A percentile compares a stretch with the other conserved stretches of the same genome.
These are phyloP conservation scores for Rubroshorea leprosula DNA, from an alignment of 345 rosid genomes.

Conservation along the genomic window DNA sequence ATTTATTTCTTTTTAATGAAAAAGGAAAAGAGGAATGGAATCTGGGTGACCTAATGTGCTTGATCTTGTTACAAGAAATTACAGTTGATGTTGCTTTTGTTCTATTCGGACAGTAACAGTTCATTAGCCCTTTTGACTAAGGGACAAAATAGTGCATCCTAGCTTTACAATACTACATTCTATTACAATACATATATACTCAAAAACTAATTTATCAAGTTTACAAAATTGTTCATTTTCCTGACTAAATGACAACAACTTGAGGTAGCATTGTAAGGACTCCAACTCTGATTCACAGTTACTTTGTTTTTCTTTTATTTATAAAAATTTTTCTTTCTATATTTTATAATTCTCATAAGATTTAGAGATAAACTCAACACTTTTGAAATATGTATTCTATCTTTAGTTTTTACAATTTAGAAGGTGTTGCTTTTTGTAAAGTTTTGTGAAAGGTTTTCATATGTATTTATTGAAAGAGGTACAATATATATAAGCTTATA, in stretches of 20 bases:
- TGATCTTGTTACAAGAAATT: conserved; percentile 6
- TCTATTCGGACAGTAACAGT: neutral
- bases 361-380: too few relatives aligned
- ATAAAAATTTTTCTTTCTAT: neutral
- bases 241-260: neutral
- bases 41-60: conserved; percentile 8
- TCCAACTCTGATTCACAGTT: neutral
- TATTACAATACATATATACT: too few relatives aligned
- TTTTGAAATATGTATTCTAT: too few relatives aligned
- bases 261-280: neutral
- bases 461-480: too few relatives aligned
- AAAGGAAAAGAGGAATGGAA: conserved; percentile 26
- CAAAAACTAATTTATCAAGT: neutral
- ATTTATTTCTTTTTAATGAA: too few relatives aligned
- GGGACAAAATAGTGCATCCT: conserved; percentile 12
- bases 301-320: neutral
- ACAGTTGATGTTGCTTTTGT: conserved; percentile 22
- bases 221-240: neutral
- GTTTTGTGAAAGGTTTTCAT: too few relatives aligned
- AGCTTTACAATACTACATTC: conserved; percentile 12
- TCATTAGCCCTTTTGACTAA: conserved; percentile 8
- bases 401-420: too few relatives aligned
- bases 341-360: too few relatives aligned
- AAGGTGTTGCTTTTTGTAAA: too few relatives aligned
- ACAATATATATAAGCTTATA: too few relatives aligned